Evolutionary conservation across 352 stramenopile genomes (phyloP).

Genomic region (Pythium insidiosum): DNA sequence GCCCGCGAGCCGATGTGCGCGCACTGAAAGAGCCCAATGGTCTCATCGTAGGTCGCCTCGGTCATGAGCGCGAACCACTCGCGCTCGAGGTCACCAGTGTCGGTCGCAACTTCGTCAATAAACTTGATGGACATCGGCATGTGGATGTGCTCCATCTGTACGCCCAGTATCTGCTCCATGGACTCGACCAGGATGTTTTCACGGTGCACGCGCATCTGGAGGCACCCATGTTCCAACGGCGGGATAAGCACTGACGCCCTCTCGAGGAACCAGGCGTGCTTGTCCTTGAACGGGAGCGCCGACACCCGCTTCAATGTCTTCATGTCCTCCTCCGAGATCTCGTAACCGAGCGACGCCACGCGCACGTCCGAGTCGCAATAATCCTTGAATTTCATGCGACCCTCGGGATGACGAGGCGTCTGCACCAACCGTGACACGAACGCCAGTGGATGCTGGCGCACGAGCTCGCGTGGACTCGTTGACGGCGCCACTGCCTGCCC

Average conservation of each 20-base stretch:
- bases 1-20: constrained; percentile 70
- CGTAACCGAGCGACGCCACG: constrained; percentile 76
- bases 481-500: not conserved
- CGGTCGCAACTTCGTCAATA: constrained; percentile 82
- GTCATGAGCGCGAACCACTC: constrained; percentile 86
- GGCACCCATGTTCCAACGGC: constrained; percentile 71
- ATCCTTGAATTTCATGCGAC: constrained; percentile 85
- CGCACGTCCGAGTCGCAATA: constrained; percentile 80
- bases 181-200: constrained; percentile 80
- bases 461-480: constrained; percentile 51
- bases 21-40: constrained; percentile 81
- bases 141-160: constrained; percentile 84
- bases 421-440: constrained; percentile 84
- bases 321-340: constrained; percentile 83
- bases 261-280: constrained; percentile 82
- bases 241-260: constrained; percentile 78
- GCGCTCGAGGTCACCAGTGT: constrained; percentile 80
- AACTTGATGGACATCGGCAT: constrained; percentile 86
- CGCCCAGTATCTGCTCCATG: constrained; percentile 74
- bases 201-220: constrained; percentile 81
- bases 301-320: constrained; percentile 81
- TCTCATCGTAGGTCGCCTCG: constrained; percentile 81
- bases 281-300: constrained; percentile 80
- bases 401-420: constrained; percentile 69
- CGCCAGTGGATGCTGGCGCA: constrained; percentile 71